Base-by-base conservation (phyloP, 2,329 filamentous ascomycete genomes). In the Hymenoscyphus repandus region DNA sequence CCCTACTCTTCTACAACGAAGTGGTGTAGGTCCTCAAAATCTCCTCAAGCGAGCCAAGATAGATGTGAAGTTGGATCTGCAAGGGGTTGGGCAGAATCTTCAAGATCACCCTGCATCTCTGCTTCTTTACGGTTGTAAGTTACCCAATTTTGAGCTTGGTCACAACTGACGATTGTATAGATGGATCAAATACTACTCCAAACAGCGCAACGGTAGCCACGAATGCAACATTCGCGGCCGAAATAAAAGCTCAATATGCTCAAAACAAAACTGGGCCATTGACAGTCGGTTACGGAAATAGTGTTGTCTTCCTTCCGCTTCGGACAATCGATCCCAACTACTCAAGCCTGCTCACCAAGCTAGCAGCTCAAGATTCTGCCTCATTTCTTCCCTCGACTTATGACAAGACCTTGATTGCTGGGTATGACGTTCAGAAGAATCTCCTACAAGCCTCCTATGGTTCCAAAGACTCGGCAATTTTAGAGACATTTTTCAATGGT, bases 1-100 rank as follows among this genome's bases (percentile, higher is more conserved):
- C 10, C 66, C 66, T 10, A 59, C 68, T 47, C 39, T 69, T 2
- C 55, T 69, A 5, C 63, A 69, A 52, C 53, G 68, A 7, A 67
- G 65, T 13, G 66, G 67, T 11, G 58, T 68, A 39, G 65, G 65
- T 11, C 40, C 44, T 17, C 34, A 46, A 10, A 40, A 47, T 6
- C 33, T 58, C 5, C 56, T 66, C 6, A 42, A 57, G 9, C 40
- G 27, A 3, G 47, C 51, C 17, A 54, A 54, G 4, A 62, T 66
- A 18, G 12, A 49, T 11, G 39, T 57, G 3, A 10, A 58, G 0
- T 33, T 57, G n/a, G 45, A 60, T 22, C 58, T 60, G 34, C 49
- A 46, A 1, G 49, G 56, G 40, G 60, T 65, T 3, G 60, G 61
- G 12, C 59, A 63, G 44, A 64, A 64, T 43, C 38, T 64, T 1